phyloP scores from a whole-genome alignment of 2,329 filamentous ascomycete species.

The Scytalidium lignicola region DNA sequence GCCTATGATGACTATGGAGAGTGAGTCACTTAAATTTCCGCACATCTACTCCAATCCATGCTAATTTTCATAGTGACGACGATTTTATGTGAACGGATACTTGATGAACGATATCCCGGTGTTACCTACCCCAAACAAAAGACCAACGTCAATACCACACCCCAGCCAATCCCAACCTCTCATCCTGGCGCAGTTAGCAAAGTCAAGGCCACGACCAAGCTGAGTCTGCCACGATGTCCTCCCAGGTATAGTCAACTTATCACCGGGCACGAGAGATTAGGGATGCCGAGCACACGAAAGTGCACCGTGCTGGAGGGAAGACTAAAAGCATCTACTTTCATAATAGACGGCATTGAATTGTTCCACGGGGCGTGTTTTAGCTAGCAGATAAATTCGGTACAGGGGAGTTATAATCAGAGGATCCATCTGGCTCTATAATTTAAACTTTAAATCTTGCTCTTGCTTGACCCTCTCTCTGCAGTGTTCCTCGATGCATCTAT shows the following conservation, averaged over 20 bases:
- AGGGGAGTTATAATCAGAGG: background rate
- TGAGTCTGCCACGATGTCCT: background rate
- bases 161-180: background rate
- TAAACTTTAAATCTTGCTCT: conserved; percentile 11
- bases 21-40: conserved; percentile 47
- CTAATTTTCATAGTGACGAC: conserved; percentile 42
- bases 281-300: background rate
- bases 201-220: background rate
- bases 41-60: background rate
- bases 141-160: background rate
- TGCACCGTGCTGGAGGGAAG: background rate
- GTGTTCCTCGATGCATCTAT: conserved; percentile 59
- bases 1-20: conserved; percentile 84
- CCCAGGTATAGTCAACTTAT: conserved; percentile 15
- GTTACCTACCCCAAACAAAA: conserved; percentile 3
- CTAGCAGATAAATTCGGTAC: background rate
- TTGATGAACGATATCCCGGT: conserved; percentile 1
- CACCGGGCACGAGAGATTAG: background rate
- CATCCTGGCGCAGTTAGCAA: background rate
- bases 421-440: background rate
- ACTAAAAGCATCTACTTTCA: background rate
- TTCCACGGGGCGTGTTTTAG: background rate
- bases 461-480: conserved; percentile 15
- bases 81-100: conserved; percentile 63
- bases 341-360: background rate